Conservation (phyloP, 371 early-diverging fungal genomes). For the Mortierella sp. region DNA sequence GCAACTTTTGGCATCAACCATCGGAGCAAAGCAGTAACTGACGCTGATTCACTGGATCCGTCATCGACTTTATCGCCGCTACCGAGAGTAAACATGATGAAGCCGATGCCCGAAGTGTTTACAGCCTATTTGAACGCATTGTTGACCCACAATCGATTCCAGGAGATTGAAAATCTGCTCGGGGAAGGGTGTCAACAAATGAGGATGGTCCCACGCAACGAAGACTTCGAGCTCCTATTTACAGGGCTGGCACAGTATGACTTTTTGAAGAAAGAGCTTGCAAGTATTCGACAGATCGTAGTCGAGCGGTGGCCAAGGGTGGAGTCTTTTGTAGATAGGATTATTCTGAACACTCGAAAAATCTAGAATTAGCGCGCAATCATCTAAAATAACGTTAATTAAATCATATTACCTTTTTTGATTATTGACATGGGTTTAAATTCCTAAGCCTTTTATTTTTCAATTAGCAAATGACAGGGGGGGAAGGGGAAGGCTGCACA, state of each 20-base stretch:
- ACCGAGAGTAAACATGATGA: neutral
- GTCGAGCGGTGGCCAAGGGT: constrained; percentile 28
- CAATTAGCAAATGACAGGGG: too few species aligned
- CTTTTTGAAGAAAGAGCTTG: constrained; percentile 43
- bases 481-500: too few species aligned
- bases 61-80: neutral
- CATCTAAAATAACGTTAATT: neutral
- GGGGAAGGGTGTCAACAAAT: constrained; percentile 17
- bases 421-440: too few species aligned
- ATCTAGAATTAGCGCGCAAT: constrained; percentile 16
- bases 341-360: constrained; percentile 26
- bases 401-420: too few species aligned
- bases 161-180: constrained; percentile 31
- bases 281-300: constrained; percentile 23
- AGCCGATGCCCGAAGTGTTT: constrained; percentile 39
- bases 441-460: too few species aligned
- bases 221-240: constrained; percentile 46
- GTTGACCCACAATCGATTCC: constrained; percentile 50
- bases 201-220: constrained; percentile 26
- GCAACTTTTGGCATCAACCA: constrained; percentile 13
- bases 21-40: neutral
- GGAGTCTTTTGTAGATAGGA: constrained; percentile 12
- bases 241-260: constrained; percentile 47
- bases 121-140: constrained; percentile 48
- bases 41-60: neutral